Conservation (phyloP, 1,284 basidiomycete genomes). For the Fomitopsis schrenkii region DNA sequence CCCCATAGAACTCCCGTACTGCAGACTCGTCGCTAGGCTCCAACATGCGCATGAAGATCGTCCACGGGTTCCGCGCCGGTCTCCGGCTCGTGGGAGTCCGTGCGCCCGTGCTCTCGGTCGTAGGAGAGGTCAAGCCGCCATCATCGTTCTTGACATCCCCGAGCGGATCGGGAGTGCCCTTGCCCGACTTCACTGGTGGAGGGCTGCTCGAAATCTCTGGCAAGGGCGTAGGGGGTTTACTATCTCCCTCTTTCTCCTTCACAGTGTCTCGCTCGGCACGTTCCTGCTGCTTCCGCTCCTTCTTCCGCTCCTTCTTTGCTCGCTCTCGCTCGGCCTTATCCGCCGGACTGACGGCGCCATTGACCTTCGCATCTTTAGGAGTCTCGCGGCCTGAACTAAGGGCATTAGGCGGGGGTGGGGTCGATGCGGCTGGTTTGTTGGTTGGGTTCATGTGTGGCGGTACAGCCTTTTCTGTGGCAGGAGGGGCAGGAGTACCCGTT, state of each 20-base stretch:
- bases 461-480: slow-evolving; percentile 17
- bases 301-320: slow-evolving; percentile 55
- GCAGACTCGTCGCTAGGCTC: slow-evolving; percentile 60
- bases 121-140: slow-evolving; percentile 44
- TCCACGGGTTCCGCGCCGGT: slow-evolving; percentile 74
- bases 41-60: slow-evolving; percentile 76
- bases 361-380: slow-evolving; percentile 32
- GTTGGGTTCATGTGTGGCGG: slow-evolving; percentile 20
- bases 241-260: slow-evolving; percentile 28
- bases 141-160: slow-evolving; percentile 32
- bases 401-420: slow-evolving; percentile 26
- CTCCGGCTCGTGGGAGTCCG: slow-evolving; percentile 63
- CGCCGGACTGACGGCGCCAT: slow-evolving; percentile 21
- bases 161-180: slow-evolving; percentile 35
- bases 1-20: slow-evolving; percentile 72
- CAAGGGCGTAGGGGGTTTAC: slow-evolving; percentile 19
- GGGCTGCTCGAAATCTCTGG: slow-evolving; percentile 17
- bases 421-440: slow-evolving; percentile 27
- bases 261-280: slow-evolving; percentile 31
- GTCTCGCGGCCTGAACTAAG: slow-evolving; percentile 31
- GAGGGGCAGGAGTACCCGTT: slow-evolving; percentile 19
- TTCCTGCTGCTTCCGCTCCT: slow-evolving; percentile 53
- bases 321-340: slow-evolving; percentile 47
- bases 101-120: slow-evolving; percentile 54
- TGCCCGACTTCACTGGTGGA: slow-evolving; percentile 33